Conservation (phyloP, 2,329 filamentous ascomycete genomes). For the Fusarium sp. region DNA sequence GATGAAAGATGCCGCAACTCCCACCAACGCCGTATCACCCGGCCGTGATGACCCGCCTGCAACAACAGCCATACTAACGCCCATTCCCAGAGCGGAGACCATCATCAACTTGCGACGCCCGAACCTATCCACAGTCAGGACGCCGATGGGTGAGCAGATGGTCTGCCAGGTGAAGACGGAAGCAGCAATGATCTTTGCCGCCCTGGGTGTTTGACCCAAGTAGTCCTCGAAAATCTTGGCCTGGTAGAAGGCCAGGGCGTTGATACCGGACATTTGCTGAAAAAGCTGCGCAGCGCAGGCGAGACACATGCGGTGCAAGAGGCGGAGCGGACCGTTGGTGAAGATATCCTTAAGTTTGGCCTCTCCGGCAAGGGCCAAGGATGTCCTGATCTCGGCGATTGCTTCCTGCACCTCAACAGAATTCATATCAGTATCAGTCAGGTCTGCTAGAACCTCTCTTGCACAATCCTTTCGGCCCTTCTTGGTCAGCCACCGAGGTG, state of each 20-base stretch:
- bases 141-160: not conserved
- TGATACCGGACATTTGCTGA: conserved; percentile 14
- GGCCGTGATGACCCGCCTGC: conserved; percentile 5
- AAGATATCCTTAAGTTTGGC: conserved; percentile 9
- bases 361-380: conserved; percentile 3
- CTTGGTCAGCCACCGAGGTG: conserved; percentile 7
- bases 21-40: not conserved
- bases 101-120: conserved; percentile 17
- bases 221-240: conserved; percentile 20
- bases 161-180: conserved; percentile 7
- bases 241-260: conserved; percentile 7
- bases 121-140: not conserved
- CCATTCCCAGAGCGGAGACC: not conserved
- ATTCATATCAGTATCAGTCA: not conserved
- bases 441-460: not conserved
- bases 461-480: not conserved
- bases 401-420: not conserved
- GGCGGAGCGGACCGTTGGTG: conserved; percentile 1
- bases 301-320: conserved; percentile 4
- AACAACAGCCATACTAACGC: conserved; percentile 11
- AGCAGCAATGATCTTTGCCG: conserved; percentile 12
- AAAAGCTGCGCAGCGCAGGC: conserved; percentile 8
- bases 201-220: not conserved
- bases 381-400: not conserved
- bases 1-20: not conserved